Conservation (phyloP, 306 rosid species). For the Fragaria vesca region DNA sequence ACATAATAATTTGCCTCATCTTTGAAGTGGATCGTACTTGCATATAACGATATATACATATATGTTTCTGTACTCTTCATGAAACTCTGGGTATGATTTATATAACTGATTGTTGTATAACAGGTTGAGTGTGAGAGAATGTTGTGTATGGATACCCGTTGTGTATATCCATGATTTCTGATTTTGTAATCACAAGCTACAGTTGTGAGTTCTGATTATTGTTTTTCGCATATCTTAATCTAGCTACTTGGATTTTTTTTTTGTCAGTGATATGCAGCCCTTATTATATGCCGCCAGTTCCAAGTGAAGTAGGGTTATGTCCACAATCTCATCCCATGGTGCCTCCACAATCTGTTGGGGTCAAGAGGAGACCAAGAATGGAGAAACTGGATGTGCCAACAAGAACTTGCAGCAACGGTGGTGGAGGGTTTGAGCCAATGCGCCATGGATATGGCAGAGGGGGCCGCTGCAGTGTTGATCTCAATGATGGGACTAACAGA, state of each 20-base stretch:
- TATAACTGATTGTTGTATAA: background rate
- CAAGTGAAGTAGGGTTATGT: conserved; percentile 36
- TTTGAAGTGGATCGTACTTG: background rate
- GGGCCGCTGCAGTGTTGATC: conserved; percentile 1
- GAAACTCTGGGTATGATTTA: background rate
- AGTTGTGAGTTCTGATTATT: background rate
- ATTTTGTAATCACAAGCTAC: background rate
- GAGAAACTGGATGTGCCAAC: conserved; percentile 29
- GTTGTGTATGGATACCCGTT: too few relatives aligned
- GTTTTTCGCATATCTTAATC: background rate
- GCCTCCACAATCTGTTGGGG: conserved; percentile 35
- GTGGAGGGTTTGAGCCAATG: conserved; percentile 5
- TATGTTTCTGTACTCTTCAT: background rate
- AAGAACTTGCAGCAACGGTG: conserved; percentile 13
- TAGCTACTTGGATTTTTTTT: background rate
- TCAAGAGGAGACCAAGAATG: conserved; percentile 28
- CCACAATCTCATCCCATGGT: conserved; percentile 36
- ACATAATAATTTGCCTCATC: background rate
- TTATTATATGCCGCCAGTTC: conserved; percentile 40
- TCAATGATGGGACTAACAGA: background rate
- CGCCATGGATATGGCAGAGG: background rate
- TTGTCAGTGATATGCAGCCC: conserved; percentile 52
- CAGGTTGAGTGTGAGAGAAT: background rate
- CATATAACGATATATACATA: background rate
- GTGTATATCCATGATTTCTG: background rate